Percentiles rank a stretch among this genome's conserved stretches.
Evolutionary conservation across 202 grass and related monocot species (phyloP).

Genomic region (Setaria viridis): DNA sequence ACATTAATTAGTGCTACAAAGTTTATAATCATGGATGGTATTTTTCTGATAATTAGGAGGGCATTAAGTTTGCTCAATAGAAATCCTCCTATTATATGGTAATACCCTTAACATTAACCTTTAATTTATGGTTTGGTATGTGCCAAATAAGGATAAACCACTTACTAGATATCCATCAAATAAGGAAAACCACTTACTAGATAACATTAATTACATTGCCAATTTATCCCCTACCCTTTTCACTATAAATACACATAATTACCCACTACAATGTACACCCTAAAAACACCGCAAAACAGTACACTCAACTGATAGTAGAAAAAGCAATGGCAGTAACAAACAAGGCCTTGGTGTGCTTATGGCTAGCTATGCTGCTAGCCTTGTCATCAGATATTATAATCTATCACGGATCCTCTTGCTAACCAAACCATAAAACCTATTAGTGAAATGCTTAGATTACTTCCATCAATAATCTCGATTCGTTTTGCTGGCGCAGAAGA

Average conservation of each 20-base stretch:
- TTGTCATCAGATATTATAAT: slow-evolving; percentile 20
- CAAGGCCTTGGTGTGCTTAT: not conserved
- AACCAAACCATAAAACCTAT: not conserved
- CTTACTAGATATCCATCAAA: too few species aligned
- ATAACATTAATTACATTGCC: not conserved
- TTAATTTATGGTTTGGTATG: too few species aligned
- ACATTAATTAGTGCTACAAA: not conserved
- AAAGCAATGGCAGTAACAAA: slow-evolving; percentile 1
- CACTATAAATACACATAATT: not conserved
- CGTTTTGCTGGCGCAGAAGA: not conserved
- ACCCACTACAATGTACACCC: not conserved
- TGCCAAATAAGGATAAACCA: too few species aligned
- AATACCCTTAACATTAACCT: too few species aligned
- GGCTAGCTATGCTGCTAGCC: slow-evolving; percentile 5
- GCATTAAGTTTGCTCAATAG: not conserved
- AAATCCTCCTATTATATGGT: not conserved
- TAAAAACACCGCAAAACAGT: too few species aligned
- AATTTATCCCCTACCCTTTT: not conserved
- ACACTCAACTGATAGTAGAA: not conserved
- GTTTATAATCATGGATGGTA: too few species aligned
- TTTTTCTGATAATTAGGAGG: not conserved
- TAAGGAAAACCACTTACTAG: too few species aligned
- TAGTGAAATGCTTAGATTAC: not conserved
- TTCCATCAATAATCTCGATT: not conserved
- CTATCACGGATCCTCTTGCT: not conserved